Evolutionary conservation across 176 grass and related monocot genomes (phyloP).

Genomic region (Secale cereale): DNA sequence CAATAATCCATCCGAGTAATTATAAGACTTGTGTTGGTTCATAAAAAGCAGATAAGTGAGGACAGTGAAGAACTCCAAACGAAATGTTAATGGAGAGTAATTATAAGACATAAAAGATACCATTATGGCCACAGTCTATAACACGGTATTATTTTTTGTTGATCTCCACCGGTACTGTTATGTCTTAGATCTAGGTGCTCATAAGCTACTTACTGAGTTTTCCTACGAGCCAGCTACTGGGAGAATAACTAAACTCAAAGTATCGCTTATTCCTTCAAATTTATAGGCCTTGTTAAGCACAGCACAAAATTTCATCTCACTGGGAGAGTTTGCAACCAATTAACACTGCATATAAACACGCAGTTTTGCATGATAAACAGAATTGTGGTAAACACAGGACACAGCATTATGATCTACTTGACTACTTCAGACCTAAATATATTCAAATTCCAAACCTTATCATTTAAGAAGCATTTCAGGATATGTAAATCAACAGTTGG

Average conservation of each 20-base stretch:
- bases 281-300: neutral
- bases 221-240: neutral
- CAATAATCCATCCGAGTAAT: neutral
- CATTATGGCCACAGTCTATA: neutral
- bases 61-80: neutral
- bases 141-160: neutral
- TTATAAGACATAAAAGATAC: neutral
- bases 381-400: neutral
- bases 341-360: neutral
- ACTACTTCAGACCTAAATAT: conserved; percentile 2
- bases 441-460: neutral
- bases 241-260: conserved; percentile 2
- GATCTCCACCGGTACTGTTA: neutral
- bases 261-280: neutral
- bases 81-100: neutral
- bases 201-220: neutral
- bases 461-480: neutral
- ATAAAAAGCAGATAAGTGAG: neutral
- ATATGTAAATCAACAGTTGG: neutral
- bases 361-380: neutral
- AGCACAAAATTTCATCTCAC: neutral
- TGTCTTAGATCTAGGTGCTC: neutral
- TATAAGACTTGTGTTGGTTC: neutral
- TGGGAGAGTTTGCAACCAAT: neutral
- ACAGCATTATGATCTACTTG: neutral